These are phyloP conservation scores for Ilex paraguariensis DNA, from an alignment of 305 asterid species.

Conservation along the genomic window DNA sequence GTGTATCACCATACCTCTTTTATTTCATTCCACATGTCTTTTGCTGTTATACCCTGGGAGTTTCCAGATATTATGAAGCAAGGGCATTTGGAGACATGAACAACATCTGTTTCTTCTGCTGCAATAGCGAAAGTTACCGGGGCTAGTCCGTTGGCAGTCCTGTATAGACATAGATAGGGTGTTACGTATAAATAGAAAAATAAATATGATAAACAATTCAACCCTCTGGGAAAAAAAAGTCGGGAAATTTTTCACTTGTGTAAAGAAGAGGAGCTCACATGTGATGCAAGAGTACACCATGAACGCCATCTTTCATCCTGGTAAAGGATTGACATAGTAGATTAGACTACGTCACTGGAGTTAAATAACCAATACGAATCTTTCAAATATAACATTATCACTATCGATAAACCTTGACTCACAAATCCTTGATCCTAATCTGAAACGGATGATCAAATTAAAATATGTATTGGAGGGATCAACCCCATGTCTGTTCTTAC, in stretches of 20 bases:
- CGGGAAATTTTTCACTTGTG: not conserved
- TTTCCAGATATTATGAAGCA: conserved; percentile 79
- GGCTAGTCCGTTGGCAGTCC: conserved; percentile 79
- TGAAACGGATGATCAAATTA: too few relatives aligned
- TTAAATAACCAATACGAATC: too few relatives aligned
- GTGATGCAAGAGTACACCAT: conserved; percentile 89
- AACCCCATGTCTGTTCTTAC: conserved; percentile 24
- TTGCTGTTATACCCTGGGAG: conserved; percentile 66
- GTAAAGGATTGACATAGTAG: conserved; percentile 19
- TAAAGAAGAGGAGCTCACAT: conserved; percentile 49
- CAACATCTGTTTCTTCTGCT: conserved; percentile 65
- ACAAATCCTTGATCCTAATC: too few relatives aligned
- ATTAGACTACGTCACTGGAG: not conserved
- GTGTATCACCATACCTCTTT: conserved; percentile 54
- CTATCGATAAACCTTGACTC: too few relatives aligned
- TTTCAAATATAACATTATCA: too few relatives aligned
- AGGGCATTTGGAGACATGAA: conserved; percentile 86
- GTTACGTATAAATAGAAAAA: not conserved
- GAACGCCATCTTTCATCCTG: conserved; percentile 63
- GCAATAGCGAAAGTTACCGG: conserved; percentile 84
- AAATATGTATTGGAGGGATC: not conserved
- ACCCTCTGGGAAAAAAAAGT: not conserved
- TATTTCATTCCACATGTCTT: conserved; percentile 93
- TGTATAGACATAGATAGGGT: conserved; percentile 15
- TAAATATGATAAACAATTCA: not conserved